Base-by-base conservation (phyloP, 2,329 filamentous ascomycete genomes). In the Colletotrichum simmondsii region DNA sequence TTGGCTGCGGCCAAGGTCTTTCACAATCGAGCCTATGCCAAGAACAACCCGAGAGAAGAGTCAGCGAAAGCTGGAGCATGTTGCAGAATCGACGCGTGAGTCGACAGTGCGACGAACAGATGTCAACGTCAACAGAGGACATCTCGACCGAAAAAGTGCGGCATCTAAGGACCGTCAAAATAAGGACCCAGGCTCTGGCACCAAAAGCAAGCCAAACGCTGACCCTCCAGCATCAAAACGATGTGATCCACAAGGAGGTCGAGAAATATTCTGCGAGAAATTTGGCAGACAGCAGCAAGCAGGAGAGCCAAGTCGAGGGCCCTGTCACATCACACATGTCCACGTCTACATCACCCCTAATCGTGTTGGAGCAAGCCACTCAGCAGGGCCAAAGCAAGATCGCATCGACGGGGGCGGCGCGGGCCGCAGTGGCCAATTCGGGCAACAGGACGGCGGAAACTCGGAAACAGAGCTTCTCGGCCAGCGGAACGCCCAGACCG, bases 1-100 rank as follows among this genome's bases (percentile, higher is more conserved):
- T 83, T 91, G 89, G 89, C 74, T 86, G 75, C 82, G 83, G 69
- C 81, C 84, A 49, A 78, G 71, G 24, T 60, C 60, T 2, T 72
- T 42, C 30, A 46, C 49, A 14, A 35, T 49, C 19, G 71, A 72
- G 28, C 54, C 60, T 52, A 54, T 70, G n/a, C 10, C 60, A n/a
- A 37, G 28, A 26, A 14, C 54, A n/a, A 42, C 46, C 2, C 59
- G 16, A 57, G 32, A 72, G 24, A 16, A 61, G 28, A 19, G 46
- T 16, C 54, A 72, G 61, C 66, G 60, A 71, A 35, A 26, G 16
- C 12, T 72, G 66, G 66, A 71, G 66, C 61, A 32, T 57, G n/a
- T 32, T 56, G 35, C 49, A 62, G 53, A 69, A 71, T 60, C 60
- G 35, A 56, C 71, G 61, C 35, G 32, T 22, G 22, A 72, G 49